Percentiles rank a stretch among this genome's conserved stretches.
Conservation (phyloP, 768 basidiomycete species). For the Boletus bicolor region DNA sequence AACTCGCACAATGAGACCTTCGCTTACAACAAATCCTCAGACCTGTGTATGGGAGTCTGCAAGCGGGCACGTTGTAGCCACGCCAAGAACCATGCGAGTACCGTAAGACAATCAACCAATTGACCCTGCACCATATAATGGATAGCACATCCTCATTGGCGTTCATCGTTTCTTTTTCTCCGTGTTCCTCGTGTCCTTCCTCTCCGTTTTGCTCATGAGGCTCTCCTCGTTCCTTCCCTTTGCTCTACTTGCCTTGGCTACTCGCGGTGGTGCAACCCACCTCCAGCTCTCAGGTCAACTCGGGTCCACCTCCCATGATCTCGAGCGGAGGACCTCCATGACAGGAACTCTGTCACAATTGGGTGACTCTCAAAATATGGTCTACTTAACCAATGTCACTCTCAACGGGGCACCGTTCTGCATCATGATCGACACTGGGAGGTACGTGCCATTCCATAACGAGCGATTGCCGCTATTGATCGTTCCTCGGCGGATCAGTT, state of each 20-base stretch:
- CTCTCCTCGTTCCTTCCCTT: slow-evolving; percentile 4
- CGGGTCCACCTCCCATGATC: background rate
- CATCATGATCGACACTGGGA: slow-evolving; percentile 46
- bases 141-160: background rate
- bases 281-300: slow-evolving; percentile 17
- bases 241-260: slow-evolving; percentile 6
- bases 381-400: slow-evolving; percentile 39
- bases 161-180: background rate
- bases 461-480: background rate
- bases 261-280: slow-evolving; percentile 8
- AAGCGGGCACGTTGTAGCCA: no score
- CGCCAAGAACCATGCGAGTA: no score
- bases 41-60: no score
- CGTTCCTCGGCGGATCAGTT: slow-evolving; percentile 37
- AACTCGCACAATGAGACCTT: background rate
- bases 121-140: slow-evolving; percentile 4
- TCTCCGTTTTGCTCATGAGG: slow-evolving; percentile 8
- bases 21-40: no score
- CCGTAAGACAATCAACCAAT: no score
- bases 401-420: slow-evolving; percentile 34
- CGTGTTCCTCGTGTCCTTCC: background rate
- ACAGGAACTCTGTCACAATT: slow-evolving; percentile 27
- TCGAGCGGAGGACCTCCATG: slow-evolving; percentile 28
- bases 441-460: slow-evolving; percentile 28
- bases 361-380: slow-evolving; percentile 30